A percentile compares a stretch with the other conserved stretches of the same genome.
Evolutionary conservation across 345 rosid species (phyloP).

Genomic region (Euclidium syriacum): DNA sequence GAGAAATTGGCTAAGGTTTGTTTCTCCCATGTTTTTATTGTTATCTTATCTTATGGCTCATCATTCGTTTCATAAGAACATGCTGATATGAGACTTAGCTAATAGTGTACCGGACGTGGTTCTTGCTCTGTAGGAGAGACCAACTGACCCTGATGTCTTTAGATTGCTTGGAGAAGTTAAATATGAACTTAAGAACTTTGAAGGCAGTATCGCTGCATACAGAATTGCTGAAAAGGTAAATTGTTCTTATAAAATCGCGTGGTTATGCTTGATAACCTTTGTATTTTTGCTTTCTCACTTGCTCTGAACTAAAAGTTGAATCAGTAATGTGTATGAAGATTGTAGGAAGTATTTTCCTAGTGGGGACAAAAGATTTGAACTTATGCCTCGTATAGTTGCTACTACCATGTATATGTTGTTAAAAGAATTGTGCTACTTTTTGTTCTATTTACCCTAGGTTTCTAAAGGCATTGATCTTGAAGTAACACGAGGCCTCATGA

Average conservation of each 20-base stretch:
- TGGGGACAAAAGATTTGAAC: neutral
- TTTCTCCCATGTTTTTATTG: neutral
- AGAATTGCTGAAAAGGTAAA: constrained; percentile 55
- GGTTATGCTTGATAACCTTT: neutral
- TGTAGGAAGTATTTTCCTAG: neutral
- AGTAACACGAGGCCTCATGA: constrained; percentile 72
- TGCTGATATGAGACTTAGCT: constrained; percentile 16
- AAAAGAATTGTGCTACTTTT: neutral
- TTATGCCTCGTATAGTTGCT: neutral
- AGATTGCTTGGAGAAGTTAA: constrained; percentile 93
- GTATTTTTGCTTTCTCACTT: neutral
- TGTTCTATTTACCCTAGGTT: constrained; percentile 36
- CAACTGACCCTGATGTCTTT: constrained; percentile 70
- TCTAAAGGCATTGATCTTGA: constrained; percentile 64
- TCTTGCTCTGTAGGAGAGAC: constrained; percentile 58
- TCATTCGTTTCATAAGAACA: constrained; percentile 3
- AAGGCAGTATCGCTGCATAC: constrained; percentile 83
- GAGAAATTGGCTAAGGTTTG: constrained; percentile 82
- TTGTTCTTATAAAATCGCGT: neutral
- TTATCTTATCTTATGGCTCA: neutral
- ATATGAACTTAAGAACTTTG: constrained; percentile 81
- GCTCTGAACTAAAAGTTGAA: neutral
- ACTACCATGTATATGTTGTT: neutral
- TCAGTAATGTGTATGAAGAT: neutral
- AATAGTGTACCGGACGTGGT: constrained; percentile 11